Evolutionary conservation across 2,329 filamentous ascomycete genomes (phyloP), one percentile per base, ranked within the genome.

Genomic region (Talaromyces pinophilus): DNA sequence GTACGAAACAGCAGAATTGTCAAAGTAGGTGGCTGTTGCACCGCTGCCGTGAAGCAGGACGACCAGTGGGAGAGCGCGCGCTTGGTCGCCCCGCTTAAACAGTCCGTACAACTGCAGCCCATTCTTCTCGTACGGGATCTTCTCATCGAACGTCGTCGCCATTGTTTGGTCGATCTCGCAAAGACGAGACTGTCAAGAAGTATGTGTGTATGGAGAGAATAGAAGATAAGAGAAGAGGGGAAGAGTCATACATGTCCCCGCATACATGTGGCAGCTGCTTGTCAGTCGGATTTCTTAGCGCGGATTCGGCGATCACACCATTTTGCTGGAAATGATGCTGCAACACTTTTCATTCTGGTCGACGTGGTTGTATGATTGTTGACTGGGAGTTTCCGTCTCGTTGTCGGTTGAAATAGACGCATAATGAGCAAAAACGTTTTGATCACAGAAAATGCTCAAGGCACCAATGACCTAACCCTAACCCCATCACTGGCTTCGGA

Each of bases 1-100:
- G 28, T 68, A 71, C 69, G 69, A 71, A 22, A 66, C 62, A 46
- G 64, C 65, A 1, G 62, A 11, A 33, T 71, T 71, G 62, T 71
- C 69, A 35, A 71, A 71, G 42, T 68, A 71, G 6, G 67, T 66
- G 5, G 64, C 66, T 25, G 66, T 70, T n/a, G 67, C 62, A 54
- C 66, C 69, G 30, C 66, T 66, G 46, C 69, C 69, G 33, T 71
- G 69, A 40, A 71, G 11, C 48, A 67, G 52, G 30, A 67, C 66
- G 48, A 67, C 57, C 52, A 67, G 30, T 7, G 66, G 66, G 8
- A 62, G 55, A 33, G 57, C 38, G 35, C 57, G 62, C n/a, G 28
- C 63, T 25, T 42, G 40, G 19, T 62, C 25, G n/a, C 66, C 66
- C 38, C 63, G 66, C 63, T 67, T 67, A 30, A 67, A 65, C 59